Conservation (phyloP, 2,329 filamentous ascomycete species). For the Aspergillus pseudoglaucus region DNA sequence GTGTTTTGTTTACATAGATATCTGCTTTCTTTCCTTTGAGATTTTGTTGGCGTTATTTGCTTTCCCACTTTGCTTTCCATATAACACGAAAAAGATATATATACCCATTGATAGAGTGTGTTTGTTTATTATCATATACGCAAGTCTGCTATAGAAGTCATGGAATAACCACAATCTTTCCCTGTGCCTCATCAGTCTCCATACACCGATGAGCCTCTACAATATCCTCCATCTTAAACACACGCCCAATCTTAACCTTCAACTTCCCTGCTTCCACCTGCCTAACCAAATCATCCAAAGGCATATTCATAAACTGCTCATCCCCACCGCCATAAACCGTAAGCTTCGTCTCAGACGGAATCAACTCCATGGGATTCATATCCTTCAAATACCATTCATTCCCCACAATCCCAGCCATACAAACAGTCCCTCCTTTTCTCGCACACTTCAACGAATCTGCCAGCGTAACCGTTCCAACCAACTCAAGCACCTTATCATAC, state of each 20-base stretch:
- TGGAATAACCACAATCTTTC: constrained; percentile 40
- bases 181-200: constrained; percentile 40
- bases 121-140: too few relatives aligned
- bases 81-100: too few relatives aligned
- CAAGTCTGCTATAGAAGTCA: background rate
- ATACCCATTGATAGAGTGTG: too few relatives aligned
- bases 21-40: too few relatives aligned
- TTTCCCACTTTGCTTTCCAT: too few relatives aligned
- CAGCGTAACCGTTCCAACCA: constrained; percentile 40
- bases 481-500: constrained; percentile 43
- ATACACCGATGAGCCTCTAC: constrained; percentile 41
- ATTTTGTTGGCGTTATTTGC: too few relatives aligned
- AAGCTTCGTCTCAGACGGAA: constrained; percentile 35
- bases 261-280: constrained; percentile 35
- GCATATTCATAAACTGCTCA: constrained; percentile 37
- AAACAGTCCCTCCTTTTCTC: constrained; percentile 36
- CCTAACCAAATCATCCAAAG: constrained; percentile 34
- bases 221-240: constrained; percentile 41
- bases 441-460: constrained; percentile 40
- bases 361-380: constrained; percentile 39
- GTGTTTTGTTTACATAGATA: background rate
- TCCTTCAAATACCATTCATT: constrained; percentile 36
- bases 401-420: constrained; percentile 43
- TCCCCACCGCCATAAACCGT: constrained; percentile 37
- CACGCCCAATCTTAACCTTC: constrained; percentile 37